Base-by-base conservation (phyloP, 805 yeast genomes). In the Candida nanaspora region DNA sequence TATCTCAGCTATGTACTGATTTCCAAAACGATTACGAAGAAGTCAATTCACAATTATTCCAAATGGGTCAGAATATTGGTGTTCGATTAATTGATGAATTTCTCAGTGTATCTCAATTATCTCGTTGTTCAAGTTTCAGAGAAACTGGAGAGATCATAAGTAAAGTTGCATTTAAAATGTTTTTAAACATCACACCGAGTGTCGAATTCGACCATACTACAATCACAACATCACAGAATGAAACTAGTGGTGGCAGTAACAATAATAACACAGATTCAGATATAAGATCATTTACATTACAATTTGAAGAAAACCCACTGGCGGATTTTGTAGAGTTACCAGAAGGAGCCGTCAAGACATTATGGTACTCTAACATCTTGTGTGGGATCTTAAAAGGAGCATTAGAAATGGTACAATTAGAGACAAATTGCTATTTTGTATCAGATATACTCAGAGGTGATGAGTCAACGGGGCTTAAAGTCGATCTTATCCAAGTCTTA, bases 41-140 rank as follows among this genome's bases (percentile, higher is more conserved):
- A 52, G 96, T 93, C 43, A 93, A 93, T 56, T 67, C 69, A 39
- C 95, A 91, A 56, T 69, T 93, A 38, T 95, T 82, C 53, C 76
- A 78, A 47, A 91, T 93, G 98, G 98, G 98, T 1, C 86, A 89
- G 61, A 88, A 86, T 57, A 93, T 93, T 32, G 98, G 98, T 1
- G 66, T 88, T 37, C 68, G 98, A 47, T 61, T 93, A 43, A 86
- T 93, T 38, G 98, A 93, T 55, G 98, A 93, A 57, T 87, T 91
- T 54, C 68, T 93, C 32, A 94, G 96, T 25, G 80, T 83, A 53
- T 80, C 96, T 0, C 89, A 86, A n/a, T 70, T 83, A 1, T 83
- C 86, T 31, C 69, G 98, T 44, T 93, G 98, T 59, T 69, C 70
- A 19, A 71, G 77, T 23, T 80, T 93, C 63, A 74, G 76, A 40